Evolutionary conservation across 768 basidiomycete genomes (phyloP).

Genomic region (Boletus reticulatus): DNA sequence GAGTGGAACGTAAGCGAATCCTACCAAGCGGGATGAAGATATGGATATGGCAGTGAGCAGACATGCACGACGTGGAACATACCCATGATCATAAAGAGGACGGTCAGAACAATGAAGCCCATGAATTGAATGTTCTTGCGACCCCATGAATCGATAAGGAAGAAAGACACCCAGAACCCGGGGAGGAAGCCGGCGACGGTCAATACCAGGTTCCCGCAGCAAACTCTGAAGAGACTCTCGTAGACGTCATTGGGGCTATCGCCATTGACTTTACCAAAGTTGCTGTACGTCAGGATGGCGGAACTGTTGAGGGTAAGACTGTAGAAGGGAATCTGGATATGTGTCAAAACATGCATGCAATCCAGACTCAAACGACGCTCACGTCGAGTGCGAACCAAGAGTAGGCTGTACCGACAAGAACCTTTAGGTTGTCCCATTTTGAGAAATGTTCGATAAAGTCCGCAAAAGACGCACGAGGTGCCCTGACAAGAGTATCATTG

Average conservation of each 20-base stretch:
- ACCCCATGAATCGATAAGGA: constrained; percentile 69
- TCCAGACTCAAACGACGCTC: constrained; percentile 23
- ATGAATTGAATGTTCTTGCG: constrained; percentile 75
- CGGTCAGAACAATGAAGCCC: constrained; percentile 65
- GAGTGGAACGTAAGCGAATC: constrained; percentile 62
- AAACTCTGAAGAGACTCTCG: constrained; percentile 24
- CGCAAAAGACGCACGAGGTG: constrained; percentile 59
- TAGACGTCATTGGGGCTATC: constrained; percentile 13
- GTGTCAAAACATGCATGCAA: not conserved
- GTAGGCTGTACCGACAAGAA: constrained; percentile 73
- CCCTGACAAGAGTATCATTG: constrained; percentile 47
- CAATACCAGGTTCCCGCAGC: constrained; percentile 18
- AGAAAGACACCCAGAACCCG: constrained; percentile 65
- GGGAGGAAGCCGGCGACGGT: constrained; percentile 19
- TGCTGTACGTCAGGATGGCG: constrained; percentile 71
- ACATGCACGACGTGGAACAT: constrained; percentile 17
- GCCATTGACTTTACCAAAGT: constrained; percentile 48
- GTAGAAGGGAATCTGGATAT: constrained; percentile 76
- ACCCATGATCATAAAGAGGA: constrained; percentile 71
- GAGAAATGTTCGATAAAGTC: constrained; percentile 72
- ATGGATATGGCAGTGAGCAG: not conserved
- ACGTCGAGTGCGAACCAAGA: constrained; percentile 92
- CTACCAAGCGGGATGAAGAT: constrained; percentile 29
- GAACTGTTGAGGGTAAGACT: constrained; percentile 81
- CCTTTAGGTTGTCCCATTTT: constrained; percentile 73